phyloP scores from a whole-genome alignment of 192 early-diverging fungal species.

The Mortierella alpina region DNA sequence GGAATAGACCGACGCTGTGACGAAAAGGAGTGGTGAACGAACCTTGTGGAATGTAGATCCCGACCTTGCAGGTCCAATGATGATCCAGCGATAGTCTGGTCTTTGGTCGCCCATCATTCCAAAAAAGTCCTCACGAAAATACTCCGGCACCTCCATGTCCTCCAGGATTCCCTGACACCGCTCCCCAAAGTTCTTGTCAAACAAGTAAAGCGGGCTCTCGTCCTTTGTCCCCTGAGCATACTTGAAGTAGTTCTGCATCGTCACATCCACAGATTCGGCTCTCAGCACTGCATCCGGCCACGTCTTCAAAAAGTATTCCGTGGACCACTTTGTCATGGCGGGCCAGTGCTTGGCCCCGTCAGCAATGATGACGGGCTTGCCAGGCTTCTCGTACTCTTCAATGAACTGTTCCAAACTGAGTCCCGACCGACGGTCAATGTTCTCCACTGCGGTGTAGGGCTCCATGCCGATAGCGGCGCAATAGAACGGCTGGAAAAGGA shows the following conservation, averaged over 20 bases:
- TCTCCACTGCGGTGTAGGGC: constrained; percentile 48
- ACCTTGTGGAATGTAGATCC: constrained; percentile 77
- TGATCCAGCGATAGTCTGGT: constrained; percentile 79
- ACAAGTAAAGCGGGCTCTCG: constrained; percentile 75
- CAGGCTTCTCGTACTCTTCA: constrained; percentile 60
- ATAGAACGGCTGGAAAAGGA: constrained; percentile 68
- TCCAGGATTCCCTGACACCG: constrained; percentile 56
- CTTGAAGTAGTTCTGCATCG: constrained; percentile 63
- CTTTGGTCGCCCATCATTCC: constrained; percentile 61
- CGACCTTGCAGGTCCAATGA: constrained; percentile 72
- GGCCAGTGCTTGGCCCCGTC: constrained; percentile 72
- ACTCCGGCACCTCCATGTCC: constrained; percentile 69
- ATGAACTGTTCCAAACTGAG: constrained; percentile 60
- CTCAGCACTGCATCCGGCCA: constrained; percentile 61
- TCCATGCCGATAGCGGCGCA: constrained; percentile 62
- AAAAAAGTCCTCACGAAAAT: constrained; percentile 76
- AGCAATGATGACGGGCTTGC: constrained; percentile 71
- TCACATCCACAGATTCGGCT: constrained; percentile 73
- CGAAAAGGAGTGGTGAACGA: neutral
- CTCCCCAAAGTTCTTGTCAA: constrained; percentile 72
- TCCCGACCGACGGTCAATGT: constrained; percentile 61
- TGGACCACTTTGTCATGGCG: constrained; percentile 68
- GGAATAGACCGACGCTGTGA: neutral
- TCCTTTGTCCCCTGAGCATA: constrained; percentile 63
- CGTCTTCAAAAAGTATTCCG: constrained; percentile 56